phyloP scores from a whole-genome alignment of 257 asterid genomes.

The Lantana camara region DNA sequence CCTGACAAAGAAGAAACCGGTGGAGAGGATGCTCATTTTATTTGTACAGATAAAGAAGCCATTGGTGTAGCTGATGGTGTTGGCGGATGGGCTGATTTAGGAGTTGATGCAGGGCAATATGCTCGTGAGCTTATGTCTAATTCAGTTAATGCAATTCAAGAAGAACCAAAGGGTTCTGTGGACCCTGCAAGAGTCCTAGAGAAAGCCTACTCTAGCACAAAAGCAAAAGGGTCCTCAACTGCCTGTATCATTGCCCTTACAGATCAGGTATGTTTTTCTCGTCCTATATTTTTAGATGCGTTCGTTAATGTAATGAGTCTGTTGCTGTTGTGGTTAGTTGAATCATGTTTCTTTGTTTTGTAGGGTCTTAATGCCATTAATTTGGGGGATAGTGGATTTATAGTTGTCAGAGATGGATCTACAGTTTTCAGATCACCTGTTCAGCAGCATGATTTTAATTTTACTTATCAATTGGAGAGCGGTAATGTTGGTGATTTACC shows the following conservation, averaged over 20 bases:
- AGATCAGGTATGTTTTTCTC: slow-evolving; percentile 57
- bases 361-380: slow-evolving; percentile 93
- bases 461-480: slow-evolving; percentile 83
- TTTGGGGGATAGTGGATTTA: slow-evolving; percentile 95
- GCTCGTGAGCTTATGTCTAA: slow-evolving; percentile 94
- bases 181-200: slow-evolving; percentile 89
- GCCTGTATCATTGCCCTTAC: slow-evolving; percentile 95
- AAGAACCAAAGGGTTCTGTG: slow-evolving; percentile 78
- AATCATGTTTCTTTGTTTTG: slow-evolving; percentile 16
- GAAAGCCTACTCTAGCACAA: slow-evolving; percentile 75
- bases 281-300: slow-evolving; percentile 21
- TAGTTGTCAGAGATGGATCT: slow-evolving; percentile 88
- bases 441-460: slow-evolving; percentile 98
- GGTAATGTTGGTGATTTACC: slow-evolving; percentile 89
- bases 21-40: slow-evolving; percentile 97
- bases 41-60: slow-evolving; percentile 73
- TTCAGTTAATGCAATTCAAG: slow-evolving; percentile 69
- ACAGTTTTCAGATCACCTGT: slow-evolving; percentile 83
- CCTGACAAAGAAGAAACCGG: slow-evolving; percentile 98
- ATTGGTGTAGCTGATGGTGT: slow-evolving; percentile 99
- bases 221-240: slow-evolving; percentile 88
- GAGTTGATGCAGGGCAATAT: slow-evolving; percentile 80
- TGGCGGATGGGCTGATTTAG: slow-evolving; percentile 97
- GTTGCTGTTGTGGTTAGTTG: slow-evolving; percentile 15
- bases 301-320: slow-evolving; percentile 30